Conservation (phyloP, 2,329 filamentous ascomycete species). For the Tolypocladium cylindrosporum region DNA sequence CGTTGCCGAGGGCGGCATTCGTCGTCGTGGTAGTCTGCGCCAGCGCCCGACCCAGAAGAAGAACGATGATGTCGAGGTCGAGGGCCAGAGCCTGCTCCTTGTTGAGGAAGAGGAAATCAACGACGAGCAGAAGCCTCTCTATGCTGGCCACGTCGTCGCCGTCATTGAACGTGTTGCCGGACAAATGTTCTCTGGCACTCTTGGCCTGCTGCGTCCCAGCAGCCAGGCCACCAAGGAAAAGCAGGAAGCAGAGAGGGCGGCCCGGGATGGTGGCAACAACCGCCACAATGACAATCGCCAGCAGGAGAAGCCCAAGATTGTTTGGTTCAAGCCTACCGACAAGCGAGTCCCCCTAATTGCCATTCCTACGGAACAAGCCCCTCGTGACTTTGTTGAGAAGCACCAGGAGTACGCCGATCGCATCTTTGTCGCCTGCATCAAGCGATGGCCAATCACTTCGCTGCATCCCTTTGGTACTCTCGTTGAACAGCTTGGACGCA, state of each 20-base stretch:
- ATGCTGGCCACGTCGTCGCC: constrained; percentile 92
- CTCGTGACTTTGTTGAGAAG: constrained; percentile 95
- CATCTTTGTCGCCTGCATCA: constrained; percentile 98
- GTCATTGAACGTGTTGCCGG: constrained; percentile 95
- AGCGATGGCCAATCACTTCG: constrained; percentile 99
- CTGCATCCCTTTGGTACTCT: constrained; percentile 96
- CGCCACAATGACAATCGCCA: constrained; percentile 67
- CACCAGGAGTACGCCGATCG: constrained; percentile 96
- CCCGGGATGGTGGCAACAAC: constrained; percentile 66
- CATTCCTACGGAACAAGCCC: constrained; percentile 95
- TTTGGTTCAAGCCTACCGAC: constrained; percentile 99
- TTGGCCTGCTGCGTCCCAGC: constrained; percentile 87
- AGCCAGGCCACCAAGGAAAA: constrained; percentile 99
- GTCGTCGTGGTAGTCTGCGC: constrained; percentile 85
- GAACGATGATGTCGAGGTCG: constrained; percentile 98
- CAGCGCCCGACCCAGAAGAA: constrained; percentile 99
- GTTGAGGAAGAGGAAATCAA: constrained; percentile 99
- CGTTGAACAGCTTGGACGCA: constrained; percentile 91
- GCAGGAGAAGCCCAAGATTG: constrained; percentile 98
- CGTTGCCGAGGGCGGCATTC: constrained; percentile 71
- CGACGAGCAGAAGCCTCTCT: constrained; percentile 94
- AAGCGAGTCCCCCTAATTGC: constrained; percentile 97
- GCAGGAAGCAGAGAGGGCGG: constrained; percentile 91
- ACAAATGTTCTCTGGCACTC: constrained; percentile 97
- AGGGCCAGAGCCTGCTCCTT: constrained; percentile 90